phyloP scores from a whole-genome alignment of 2,329 filamentous ascomycete genomes.

The Hypoxylon sp. region DNA sequence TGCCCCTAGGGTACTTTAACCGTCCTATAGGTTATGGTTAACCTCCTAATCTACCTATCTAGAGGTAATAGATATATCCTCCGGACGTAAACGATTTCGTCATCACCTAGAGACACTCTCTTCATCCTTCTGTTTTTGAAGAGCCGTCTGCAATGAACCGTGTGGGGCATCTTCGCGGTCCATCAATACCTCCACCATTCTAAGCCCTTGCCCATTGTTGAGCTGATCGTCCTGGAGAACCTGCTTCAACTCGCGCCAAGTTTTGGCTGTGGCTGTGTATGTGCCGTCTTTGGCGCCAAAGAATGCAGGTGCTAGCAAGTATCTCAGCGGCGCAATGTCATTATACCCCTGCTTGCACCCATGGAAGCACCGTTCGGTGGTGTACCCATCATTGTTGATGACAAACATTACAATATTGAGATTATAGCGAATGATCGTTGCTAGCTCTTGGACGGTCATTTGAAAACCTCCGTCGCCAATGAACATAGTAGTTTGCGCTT shows the following conservation, averaged over 20 bases:
- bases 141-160: neutral
- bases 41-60: too few species aligned
- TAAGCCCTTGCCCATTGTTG: constrained; percentile 1
- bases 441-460: constrained; percentile 9
- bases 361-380: constrained; percentile 5
- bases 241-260: constrained; percentile 5
- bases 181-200: constrained; percentile 14
- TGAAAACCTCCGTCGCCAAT: constrained; percentile 11
- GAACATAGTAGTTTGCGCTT: constrained; percentile 6
- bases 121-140: neutral
- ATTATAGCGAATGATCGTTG: constrained; percentile 7
- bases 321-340: constrained; percentile 4
- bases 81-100: too few species aligned
- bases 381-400: constrained; percentile 10
- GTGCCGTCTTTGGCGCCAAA: constrained; percentile 1
- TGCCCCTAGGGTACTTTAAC: too few species aligned
- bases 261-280: constrained; percentile 1
- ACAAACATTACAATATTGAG: constrained; percentile 2
- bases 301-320: constrained; percentile 5
- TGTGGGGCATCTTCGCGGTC: neutral
- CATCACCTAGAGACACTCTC: too few species aligned
- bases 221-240: neutral
- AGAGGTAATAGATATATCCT: too few species aligned
- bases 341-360: neutral
- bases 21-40: too few species aligned